Evolutionary conservation across 805 yeast genomes (phyloP), one percentile per base, ranked within the genome.

Genomic region (Saturnispora sanitii): DNA sequence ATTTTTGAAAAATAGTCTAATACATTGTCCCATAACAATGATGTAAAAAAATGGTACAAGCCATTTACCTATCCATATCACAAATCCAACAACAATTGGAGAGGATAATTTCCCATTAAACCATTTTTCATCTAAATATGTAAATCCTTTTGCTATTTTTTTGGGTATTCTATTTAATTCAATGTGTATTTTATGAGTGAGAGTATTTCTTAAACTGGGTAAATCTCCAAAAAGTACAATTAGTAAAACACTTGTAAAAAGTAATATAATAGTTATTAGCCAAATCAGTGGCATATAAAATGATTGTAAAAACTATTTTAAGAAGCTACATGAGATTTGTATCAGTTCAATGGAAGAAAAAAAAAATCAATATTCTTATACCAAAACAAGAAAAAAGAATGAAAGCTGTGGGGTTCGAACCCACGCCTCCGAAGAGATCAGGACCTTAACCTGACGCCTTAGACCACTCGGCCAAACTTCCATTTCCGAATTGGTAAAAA

Each of bases 361-460:
- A 22, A 18, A 20, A 32, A n/a, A 13, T 13, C 15, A 23, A 30
- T 15, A 8, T 25, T 25, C 27, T 25, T 8, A 25, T 25, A 12
- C 8, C 12, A 12, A 25, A 27, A 27, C 8, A 12, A 19, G 22
- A 45, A 47, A 49, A 64, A 56, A 60, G 58, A 56, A 49, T 77
- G 83, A 77, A 76, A 76, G 74, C 78, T 77, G 81, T 73, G 83
- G 79, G 83, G 75, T 77, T 77, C 82, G 83, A 77, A 77, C 83
- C 79, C 83, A 73, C 82, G 83, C 82, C 82, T 75, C 82, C 81
- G 81, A 65, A 77, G 82, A 77, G 82, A 77, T 75, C 76, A 73
- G 79, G 79, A 75, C 82, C 63, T 58, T 58, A 58, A 58, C 63
- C 63, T 58, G 63, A 58, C 63, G 63, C 63, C 63, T 58, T 58